Base-by-base conservation (phyloP, 139 green algal species). In the Protoeuglena noctilucae region DNA sequence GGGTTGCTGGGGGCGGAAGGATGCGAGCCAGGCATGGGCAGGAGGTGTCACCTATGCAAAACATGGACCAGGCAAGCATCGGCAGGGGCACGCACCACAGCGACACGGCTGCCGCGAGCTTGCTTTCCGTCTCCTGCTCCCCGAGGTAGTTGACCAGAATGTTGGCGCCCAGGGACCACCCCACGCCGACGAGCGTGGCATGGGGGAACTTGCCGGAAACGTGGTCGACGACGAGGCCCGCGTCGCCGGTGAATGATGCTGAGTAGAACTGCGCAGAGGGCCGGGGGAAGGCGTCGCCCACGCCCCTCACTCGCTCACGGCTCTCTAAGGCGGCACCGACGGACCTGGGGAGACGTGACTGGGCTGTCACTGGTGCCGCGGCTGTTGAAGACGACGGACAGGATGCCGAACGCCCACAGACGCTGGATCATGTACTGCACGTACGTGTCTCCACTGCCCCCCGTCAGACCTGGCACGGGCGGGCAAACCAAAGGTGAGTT, bases 161-260 rank as follows among this genome's bases (percentile, higher is more conserved):
- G 45, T 95, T 95, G 46, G 80, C 87, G 0, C 89, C 89, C 51
- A 96, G 72, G 4, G 75, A 90, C 85, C 85, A 97, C 2, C 89
- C 89, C 3, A 73, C 81, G 6, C 82, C 89, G 27, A 89, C 62
- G 23, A 95, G 47, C 18, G 40, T 4, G 3, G 51, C 43, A 17
- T 51, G 4, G 0, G 76, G 79, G 62, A 74, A 83, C 34, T 43
- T 40, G 29, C 26, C 22, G 1, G 29, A 29, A 7, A 73, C 62
- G 34, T 72, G 61, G 14, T 53, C 30, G 3, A 72, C 41, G 1
- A 77, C 69, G 21, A 65, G 56, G 4, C 2, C 22, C 45, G 85
- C 67, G 54, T 96, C 88, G 0, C 69, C 82, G 0, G 89, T 97
- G 70, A 79, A 96, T 1, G 76, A 88, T 2, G 89, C 89, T 5